Base-by-base conservation (phyloP, 2,329 filamentous ascomycete genomes). In the Fusarium concolor region DNA sequence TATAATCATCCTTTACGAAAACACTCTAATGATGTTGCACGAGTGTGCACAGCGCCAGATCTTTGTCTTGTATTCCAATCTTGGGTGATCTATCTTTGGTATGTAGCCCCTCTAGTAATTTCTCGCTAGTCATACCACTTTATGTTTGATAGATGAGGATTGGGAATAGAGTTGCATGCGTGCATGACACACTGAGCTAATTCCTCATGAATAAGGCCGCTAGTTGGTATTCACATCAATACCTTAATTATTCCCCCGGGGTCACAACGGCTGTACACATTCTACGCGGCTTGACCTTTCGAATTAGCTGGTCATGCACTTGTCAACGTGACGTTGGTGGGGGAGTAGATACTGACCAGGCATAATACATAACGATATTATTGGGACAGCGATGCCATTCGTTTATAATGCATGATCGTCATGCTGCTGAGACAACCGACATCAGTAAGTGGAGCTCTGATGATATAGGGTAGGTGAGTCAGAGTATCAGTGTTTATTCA, bases 1-100 rank as follows among this genome's bases (percentile, higher is more conserved):
- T 31, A 24, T 22, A 11, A 15, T 15, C 28, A 42, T 52, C 35
- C 22, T 31, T 31, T 3, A 5, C 29, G 11, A 31, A 31, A 31
- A 12, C 29, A 31, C 29, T 31, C 46, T 66, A 10, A 28, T 24
- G 10, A 17, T 44, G 18, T 52, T 68, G 33, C 35, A 53, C 42
- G 20, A 26, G 22, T 17, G 57, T 61, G 51, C 41, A 24, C 46
- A 18, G 26, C 60, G 43, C 29, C 37, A 52, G 28, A 41, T 41
- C 39, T 54, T 53, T 38, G 35, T 41, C 42, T 39, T 44, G 39
- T 37, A n/a, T 20, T 53, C 28, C 28, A 52, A 56, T 38, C 28
- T 56, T 42, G 20, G 26, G 8, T 50, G 59, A 44, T 14, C 65
- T 68, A 66, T 53, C 56, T 68, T 66, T 62, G 56, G 65, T 37